Conservation (phyloP, 345 rosid genomes). For the Acer yangbiense region DNA sequence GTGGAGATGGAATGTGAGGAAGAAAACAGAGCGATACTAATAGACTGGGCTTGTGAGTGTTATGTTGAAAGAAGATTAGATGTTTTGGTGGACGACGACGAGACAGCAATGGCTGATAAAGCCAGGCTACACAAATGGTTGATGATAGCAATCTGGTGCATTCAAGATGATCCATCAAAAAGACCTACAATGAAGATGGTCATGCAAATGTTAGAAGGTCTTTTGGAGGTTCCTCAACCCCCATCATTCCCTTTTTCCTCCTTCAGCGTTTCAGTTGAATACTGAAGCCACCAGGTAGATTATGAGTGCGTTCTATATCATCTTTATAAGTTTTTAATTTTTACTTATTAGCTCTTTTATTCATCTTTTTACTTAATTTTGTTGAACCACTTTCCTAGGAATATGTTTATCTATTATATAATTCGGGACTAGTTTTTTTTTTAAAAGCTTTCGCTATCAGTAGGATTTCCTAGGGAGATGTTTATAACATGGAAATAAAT, state of each 20-base stretch:
- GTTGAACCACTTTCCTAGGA: too few species aligned
- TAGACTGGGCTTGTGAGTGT: constrained; percentile 20
- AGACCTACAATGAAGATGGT: constrained; percentile 29
- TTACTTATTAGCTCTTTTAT: too few species aligned
- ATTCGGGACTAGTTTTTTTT: too few species aligned
- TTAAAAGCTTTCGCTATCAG: too few species aligned
- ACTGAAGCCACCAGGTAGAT: background rate
- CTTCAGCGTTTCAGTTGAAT: background rate
- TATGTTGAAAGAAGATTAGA: constrained; percentile 8
- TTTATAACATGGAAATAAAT: too few species aligned
- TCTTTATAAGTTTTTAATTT: too few species aligned
- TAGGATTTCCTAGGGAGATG: too few species aligned
- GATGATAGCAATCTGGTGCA: constrained; percentile 24
- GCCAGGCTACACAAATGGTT: constrained; percentile 23
- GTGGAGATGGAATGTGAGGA: background rate
- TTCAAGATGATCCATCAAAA: constrained; percentile 27
- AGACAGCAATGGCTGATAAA: background rate
- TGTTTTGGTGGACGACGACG: constrained; percentile 5
- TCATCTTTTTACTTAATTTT: too few species aligned
- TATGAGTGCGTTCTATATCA: background rate
- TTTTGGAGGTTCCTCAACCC: constrained; percentile 14
- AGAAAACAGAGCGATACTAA: background rate
- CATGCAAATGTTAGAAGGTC: constrained; percentile 24
- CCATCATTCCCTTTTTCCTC: constrained; percentile 12
- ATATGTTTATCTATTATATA: too few species aligned